Evolutionary conservation across 768 basidiomycete genomes (phyloP).

Genomic region (Plicaturopsis crispa): DNA sequence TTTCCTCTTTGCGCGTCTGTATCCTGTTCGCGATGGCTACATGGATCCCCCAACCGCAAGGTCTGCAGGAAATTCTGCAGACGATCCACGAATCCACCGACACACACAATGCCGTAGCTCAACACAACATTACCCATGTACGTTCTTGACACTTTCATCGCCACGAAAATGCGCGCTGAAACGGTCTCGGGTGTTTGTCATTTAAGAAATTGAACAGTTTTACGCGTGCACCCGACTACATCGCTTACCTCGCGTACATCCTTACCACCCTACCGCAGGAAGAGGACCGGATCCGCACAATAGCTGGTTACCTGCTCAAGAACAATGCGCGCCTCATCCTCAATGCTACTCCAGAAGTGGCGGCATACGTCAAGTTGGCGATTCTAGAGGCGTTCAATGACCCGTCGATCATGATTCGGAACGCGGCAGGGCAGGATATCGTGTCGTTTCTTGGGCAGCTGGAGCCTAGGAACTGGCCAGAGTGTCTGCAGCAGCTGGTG

Average conservation of each 20-base stretch:
- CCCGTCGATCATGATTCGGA: slow-evolving; percentile 79
- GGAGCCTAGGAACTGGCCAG: slow-evolving; percentile 92
- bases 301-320: slow-evolving; percentile 96
- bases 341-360: slow-evolving; percentile 55
- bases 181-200: slow-evolving; percentile 8
- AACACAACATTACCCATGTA: slow-evolving; percentile 81
- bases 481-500: slow-evolving; percentile 84
- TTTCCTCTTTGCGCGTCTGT: too few relatives aligned
- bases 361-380: slow-evolving; percentile 65
- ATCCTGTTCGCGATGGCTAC: slow-evolving; percentile 52
- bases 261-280: slow-evolving; percentile 74
- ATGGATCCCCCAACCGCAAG: slow-evolving; percentile 82
- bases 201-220: slow-evolving; percentile 79
- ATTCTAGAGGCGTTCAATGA: slow-evolving; percentile 81
- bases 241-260: slow-evolving; percentile 94
- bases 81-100: slow-evolving; percentile 90
- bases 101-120: slow-evolving; percentile 58
- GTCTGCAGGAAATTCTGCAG: slow-evolving; percentile 85
- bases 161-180: slow-evolving; percentile 14
- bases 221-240: slow-evolving; percentile 86
- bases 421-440: slow-evolving; percentile 90
- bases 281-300: slow-evolving; percentile 88
- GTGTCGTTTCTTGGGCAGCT: slow-evolving; percentile 82
- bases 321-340: slow-evolving; percentile 84
- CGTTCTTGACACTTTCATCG: slow-evolving; percentile 16